phyloP scores from a whole-genome alignment of 148 eudicot species.

The Simmondsia chinensis region DNA sequence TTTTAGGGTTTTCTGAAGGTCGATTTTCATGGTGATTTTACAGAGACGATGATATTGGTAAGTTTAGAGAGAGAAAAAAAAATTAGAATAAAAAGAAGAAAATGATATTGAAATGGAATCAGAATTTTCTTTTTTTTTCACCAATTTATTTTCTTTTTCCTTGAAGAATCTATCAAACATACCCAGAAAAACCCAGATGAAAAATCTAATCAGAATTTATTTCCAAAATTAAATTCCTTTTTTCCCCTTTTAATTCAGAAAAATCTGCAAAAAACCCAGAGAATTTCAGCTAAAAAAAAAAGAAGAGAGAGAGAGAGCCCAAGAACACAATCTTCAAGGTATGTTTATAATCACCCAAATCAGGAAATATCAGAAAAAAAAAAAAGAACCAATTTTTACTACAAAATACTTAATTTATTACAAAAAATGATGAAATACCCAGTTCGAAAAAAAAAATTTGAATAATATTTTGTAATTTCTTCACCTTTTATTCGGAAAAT shows the following conservation, averaged over 20 bases:
- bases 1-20: conserved; percentile 10
- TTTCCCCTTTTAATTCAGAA: conserved; percentile 2
- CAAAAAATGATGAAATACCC: too few species aligned
- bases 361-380: conserved; percentile 17
- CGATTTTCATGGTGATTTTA: conserved; percentile 33
- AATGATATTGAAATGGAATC: conserved; percentile 48
- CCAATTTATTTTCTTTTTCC: not conserved
- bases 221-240: conserved; percentile 2
- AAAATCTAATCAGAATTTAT: not conserved
- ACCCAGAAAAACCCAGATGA: conserved; percentile 6
- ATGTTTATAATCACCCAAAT: conserved; percentile 17
- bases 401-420: too few species aligned
- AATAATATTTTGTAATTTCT: conserved; percentile 10
- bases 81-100: conserved; percentile 28
- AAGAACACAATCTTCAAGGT: conserved; percentile 11
- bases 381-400: conserved; percentile 11
- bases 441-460: conserved; percentile 1
- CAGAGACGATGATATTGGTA: too few species aligned
- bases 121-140: conserved; percentile 34
- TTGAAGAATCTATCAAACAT: conserved; percentile 44
- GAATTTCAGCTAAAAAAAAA: not conserved
- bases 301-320: conserved; percentile 9
- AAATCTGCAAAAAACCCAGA: not conserved
- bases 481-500: conserved; percentile 9
- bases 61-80: too few species aligned